Evolutionary conservation across 805 yeast species (phyloP), one percentile per base, ranked within the genome.

Genomic region (Pichia pseudocactophila): DNA sequence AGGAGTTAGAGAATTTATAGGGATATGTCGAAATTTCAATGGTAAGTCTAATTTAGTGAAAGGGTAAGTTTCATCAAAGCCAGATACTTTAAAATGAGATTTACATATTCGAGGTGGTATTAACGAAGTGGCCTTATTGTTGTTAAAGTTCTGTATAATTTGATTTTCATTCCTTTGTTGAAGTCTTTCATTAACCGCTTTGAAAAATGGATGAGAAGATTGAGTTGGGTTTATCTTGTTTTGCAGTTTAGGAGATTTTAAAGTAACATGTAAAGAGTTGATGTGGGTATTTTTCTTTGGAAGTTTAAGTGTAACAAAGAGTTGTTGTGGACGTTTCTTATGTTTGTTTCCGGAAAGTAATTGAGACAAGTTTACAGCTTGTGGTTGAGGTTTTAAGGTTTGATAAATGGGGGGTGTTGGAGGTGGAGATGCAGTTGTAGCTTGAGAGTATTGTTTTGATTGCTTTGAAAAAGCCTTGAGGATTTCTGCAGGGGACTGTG

Each of bases 381-480:
- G 17, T 8, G 39, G 19, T 15, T 20, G 20, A 42, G 46, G 74
- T 73, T 25, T 64, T 70, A 7, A 59, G 62, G 17, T 48, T 69
- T 17, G 37, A 44, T 0, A 36, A 44, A 2, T 54, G 8, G 28
- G 28, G 28, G 8, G 11, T 26, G 8, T 26, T 11, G 8, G 28
- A 9, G 28, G 11, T 26, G 11, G 11, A 9, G 8, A 9, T 11
- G 25, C 25, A 22, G 25, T 22, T 22, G 25, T 5, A 8, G 8
- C 7, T 6, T 5, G 25, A 5, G 25, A 8, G 8, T 22, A 6
- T 8, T 6, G 7, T 22, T 22, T 22, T 22, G 5, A 6, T 22
- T 22, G 25, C 8, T 22, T 22, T 22, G 25, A 6, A 8, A 16
- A 16, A 16, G 7, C 9, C 9, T 9, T n/a, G 9, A 30, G 33